Base-by-base conservation (phyloP, 345 rosid species). In the Gossypium stocksii region DNA sequence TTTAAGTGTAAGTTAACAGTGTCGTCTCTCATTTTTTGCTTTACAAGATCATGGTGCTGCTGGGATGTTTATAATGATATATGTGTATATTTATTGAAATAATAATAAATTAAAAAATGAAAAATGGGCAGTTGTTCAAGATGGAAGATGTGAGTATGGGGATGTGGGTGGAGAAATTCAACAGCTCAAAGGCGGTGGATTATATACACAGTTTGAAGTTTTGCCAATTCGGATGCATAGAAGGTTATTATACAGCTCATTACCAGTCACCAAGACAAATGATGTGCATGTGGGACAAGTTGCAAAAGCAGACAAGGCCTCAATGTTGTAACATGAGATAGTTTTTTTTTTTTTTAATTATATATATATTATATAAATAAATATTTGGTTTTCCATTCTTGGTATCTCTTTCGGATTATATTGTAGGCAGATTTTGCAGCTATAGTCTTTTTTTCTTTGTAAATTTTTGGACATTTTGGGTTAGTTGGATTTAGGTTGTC, bases 61-160 rank as follows among this genome's bases (percentile, higher is more conserved):
- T 34, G 58, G 59, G 58, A 3, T 12, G 19, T 81, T 45, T 45
- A 8, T 10, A 8, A 6, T 45, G 41, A 34, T 34, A 5, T 34
- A 34, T 34, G 41, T 34, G 41, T 34, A 6, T 34, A 34, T 34
- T 5, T 5, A 17, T 19, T n/a, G 25, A 56, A 56, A 9, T n/a
- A 9, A 34, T 34, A 34, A 34, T 1, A 20, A 56, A 56, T 56
- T 8, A 20, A 56, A 22, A 9, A 9, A 2, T 19, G 4, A 3
- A 11, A 19, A 56, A 20, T 20, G 27, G 23, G 80, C 91, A 94
- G 98, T 45, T 94, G 81, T 94, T 93, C 81, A 94, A 94, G 89
- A 94, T 94, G 99, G 99, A 95, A 80, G 99, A 95, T 49, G 98
- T 95, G 80, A 95, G 99, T 48, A 86, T 95, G 85, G 99, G 99